A percentile compares a stretch with the other conserved stretches of the same genome.
Conservation (phyloP, 2,329 filamentous ascomycete genomes). For the Epichloe uncinata region DNA sequence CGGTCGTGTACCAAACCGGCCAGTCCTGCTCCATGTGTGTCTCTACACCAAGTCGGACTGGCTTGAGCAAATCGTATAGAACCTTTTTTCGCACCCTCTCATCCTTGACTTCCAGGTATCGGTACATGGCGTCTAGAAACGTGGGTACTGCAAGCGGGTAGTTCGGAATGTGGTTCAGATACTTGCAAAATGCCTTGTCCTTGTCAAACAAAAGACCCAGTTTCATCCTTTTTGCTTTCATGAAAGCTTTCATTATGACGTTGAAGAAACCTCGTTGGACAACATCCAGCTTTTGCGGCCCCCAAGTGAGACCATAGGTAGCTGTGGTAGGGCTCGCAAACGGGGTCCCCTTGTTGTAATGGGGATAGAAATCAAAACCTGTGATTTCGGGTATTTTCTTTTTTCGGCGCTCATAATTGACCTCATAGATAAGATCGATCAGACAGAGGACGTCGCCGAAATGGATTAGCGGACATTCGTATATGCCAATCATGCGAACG, state of each 20-base stretch:
- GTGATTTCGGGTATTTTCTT: slow-evolving; percentile 8
- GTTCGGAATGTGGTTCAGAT: slow-evolving; percentile 17
- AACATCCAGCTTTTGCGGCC: slow-evolving; percentile 10
- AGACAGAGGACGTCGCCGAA: slow-evolving; percentile 22
- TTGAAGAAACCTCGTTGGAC: slow-evolving; percentile 21
- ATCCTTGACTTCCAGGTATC: slow-evolving; percentile 7
- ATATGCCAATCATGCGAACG: slow-evolving; percentile 21
- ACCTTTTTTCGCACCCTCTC: slow-evolving; percentile 9
- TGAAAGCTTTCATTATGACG: slow-evolving; percentile 20
- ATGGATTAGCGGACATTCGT: slow-evolving; percentile 24
- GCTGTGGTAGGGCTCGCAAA: slow-evolving; percentile 5
- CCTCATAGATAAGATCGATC: slow-evolving; percentile 22
- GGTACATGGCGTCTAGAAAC: slow-evolving; percentile 22
- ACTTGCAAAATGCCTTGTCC: slow-evolving; percentile 17
- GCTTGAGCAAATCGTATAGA: slow-evolving; percentile 21
- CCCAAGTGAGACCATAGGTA: slow-evolving; percentile 20
- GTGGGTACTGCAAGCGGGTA: slow-evolving; percentile 14
- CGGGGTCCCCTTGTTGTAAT: slow-evolving; percentile 17
- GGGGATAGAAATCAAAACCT: slow-evolving; percentile 22
- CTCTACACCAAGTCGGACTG: slow-evolving; percentile 16
- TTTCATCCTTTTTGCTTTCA: slow-evolving; percentile 19
- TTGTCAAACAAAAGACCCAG: slow-evolving; percentile 18
- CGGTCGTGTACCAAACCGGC: slow-evolving; percentile 11
- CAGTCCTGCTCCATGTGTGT: slow-evolving; percentile 9
- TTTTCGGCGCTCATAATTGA: slow-evolving; percentile 16